Evolutionary conservation across 2,329 filamentous ascomycete genomes (phyloP).

Genomic region (Microcera coccophila): DNA sequence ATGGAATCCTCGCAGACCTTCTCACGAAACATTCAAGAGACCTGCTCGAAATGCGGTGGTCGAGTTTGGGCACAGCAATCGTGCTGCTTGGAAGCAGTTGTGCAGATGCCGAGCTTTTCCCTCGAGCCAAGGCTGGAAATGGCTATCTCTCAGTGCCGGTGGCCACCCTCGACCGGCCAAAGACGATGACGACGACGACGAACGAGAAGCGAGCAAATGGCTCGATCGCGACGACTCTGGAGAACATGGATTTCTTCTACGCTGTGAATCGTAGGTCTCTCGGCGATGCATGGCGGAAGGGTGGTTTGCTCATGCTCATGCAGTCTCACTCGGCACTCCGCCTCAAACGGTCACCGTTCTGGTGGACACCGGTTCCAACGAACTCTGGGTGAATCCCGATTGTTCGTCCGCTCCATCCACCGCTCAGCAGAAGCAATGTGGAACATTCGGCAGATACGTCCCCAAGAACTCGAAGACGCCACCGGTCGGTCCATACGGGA

Average conservation of each 20-base stretch:
- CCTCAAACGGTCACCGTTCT: constrained; percentile 44
- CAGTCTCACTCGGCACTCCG: constrained; percentile 43
- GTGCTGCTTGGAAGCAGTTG: constrained; percentile 12
- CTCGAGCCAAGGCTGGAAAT: constrained; percentile 30
- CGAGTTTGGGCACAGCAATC: constrained; percentile 14
- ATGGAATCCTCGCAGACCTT: background rate
- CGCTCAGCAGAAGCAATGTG: constrained; percentile 36
- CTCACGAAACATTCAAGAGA: background rate
- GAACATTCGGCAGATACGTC: constrained; percentile 42
- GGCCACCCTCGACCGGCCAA: constrained; percentile 27
- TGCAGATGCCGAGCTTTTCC: constrained; percentile 22
- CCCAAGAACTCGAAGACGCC: constrained; percentile 39
- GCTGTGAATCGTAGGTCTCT: constrained; percentile 34
- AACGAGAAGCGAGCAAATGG: constrained; percentile 21
- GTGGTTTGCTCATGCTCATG: background rate
- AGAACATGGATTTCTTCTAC: constrained; percentile 39
- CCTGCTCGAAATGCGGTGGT: constrained; percentile 22
- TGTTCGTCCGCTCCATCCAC: constrained; percentile 39
- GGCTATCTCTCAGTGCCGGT: constrained; percentile 38
- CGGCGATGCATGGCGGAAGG: background rate
- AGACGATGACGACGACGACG: constrained; percentile 21
- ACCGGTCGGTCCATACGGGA: constrained; percentile 35
- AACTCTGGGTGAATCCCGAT: constrained; percentile 53
- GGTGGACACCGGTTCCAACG: constrained; percentile 51
- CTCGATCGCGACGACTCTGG: constrained; percentile 29